phyloP scores from a whole-genome alignment of 805 yeast genomes.

The Lipomyces spencermartinsiae region DNA sequence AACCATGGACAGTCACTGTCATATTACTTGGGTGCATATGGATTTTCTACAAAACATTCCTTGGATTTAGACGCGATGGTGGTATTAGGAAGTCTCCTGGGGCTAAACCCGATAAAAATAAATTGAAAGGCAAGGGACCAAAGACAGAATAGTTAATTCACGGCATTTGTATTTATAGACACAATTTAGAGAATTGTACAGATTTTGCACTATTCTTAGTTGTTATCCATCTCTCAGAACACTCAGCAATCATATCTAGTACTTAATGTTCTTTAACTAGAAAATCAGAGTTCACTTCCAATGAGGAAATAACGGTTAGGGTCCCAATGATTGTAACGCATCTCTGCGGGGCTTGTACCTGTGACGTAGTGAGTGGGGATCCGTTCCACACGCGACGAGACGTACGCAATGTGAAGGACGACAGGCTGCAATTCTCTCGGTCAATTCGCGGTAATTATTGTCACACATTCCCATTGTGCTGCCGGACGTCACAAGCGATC shows the following conservation, averaged over 20 bases:
- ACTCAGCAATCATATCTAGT: not conserved
- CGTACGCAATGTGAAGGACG: too few relatives aligned
- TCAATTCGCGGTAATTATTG: too few relatives aligned
- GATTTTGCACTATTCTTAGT: not conserved
- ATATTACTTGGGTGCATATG: conserved; percentile 42
- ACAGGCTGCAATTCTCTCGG: too few relatives aligned
- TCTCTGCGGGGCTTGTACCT: not conserved
- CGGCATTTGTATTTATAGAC: not conserved
- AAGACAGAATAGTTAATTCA: conserved; percentile 19
- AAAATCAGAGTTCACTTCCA: too few relatives aligned
- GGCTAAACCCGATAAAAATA: conserved; percentile 18
- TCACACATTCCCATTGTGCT: too few relatives aligned
- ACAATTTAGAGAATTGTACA: not conserved
- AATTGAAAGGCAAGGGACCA: conserved; percentile 28
- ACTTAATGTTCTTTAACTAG: not conserved
- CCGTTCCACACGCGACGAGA: not conserved
- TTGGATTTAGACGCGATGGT: conserved; percentile 30
- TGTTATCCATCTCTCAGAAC: not conserved
- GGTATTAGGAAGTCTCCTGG: conserved; percentile 27
- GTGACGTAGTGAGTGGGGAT: not conserved
- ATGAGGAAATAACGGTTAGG: too few relatives aligned
- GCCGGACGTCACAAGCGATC: not conserved
- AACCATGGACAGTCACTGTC: conserved; percentile 48
- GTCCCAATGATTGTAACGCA: too few relatives aligned
- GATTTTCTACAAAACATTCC: conserved; percentile 30